Evolutionary conservation across 2,329 filamentous ascomycete species (phyloP).

Genomic region (Alternaria sp.): DNA sequence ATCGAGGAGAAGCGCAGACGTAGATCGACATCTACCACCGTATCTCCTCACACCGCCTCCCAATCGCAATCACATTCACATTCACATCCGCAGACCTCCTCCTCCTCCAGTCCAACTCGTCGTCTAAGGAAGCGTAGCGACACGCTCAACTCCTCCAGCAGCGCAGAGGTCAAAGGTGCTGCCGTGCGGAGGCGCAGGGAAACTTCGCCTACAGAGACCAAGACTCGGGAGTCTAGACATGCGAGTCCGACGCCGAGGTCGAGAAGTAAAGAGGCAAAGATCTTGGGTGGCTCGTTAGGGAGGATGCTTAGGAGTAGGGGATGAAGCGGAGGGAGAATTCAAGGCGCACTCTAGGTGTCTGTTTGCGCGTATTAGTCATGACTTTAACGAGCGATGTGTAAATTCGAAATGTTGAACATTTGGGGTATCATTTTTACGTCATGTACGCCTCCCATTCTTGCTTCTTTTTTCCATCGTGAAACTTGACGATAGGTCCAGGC

Average conservation of each 20-base stretch:
- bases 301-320: conserved; percentile 26
- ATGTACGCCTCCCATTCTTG: neutral
- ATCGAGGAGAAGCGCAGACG: conserved; percentile 16
- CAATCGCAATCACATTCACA: conserved; percentile 8
- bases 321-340: conserved; percentile 9
- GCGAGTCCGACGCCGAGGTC: conserved; percentile 24
- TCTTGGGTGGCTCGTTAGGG: conserved; percentile 13
- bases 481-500: neutral
- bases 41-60: conserved; percentile 1
- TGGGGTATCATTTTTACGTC: neutral
- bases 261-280: conserved; percentile 18
- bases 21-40: conserved; percentile 6
- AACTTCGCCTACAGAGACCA: conserved; percentile 22
- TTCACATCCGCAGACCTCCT: conserved; percentile 7
- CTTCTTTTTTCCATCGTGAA: neutral
- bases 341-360: neutral
- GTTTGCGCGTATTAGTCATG: neutral
- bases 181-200: conserved; percentile 19
- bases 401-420: conserved; percentile 1
- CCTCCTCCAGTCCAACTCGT: conserved; percentile 17
- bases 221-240: conserved; percentile 17
- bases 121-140: conserved; percentile 35
- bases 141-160: conserved; percentile 29
- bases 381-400: conserved; percentile 3
- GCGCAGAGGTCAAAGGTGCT: conserved; percentile 21